Percentiles rank a stretch among this genome's conserved stretches.
phyloP scores from a whole-genome alignment of 2,329 filamentous ascomycete genomes.

The Cladophialophora bantiana region DNA sequence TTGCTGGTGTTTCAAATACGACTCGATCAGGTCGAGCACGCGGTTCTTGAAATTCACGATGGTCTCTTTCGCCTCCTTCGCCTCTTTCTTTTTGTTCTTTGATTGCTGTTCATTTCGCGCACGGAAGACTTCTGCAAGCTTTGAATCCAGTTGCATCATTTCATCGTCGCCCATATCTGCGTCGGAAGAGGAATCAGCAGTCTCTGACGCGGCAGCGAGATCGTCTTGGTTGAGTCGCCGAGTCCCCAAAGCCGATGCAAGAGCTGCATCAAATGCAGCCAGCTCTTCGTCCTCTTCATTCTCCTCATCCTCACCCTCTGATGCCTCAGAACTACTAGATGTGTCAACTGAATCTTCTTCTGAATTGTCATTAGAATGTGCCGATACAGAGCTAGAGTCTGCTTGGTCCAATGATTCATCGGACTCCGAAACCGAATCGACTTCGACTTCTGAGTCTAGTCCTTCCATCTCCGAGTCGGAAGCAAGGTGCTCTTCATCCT shows the following conservation, averaged over 20 bases:
- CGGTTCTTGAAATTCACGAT: slow-evolving; percentile 95
- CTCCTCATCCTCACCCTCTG: slow-evolving; percentile 53
- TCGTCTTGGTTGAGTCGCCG: slow-evolving; percentile 64
- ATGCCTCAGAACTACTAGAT: slow-evolving; percentile 49
- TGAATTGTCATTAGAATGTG: slow-evolving; percentile 52
- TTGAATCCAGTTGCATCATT: slow-evolving; percentile 87
- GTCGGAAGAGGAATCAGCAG: slow-evolving; percentile 61
- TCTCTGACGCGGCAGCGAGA: slow-evolving; percentile 64
- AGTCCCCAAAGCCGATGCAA: slow-evolving; percentile 79
- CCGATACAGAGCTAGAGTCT: slow-evolving; percentile 46
- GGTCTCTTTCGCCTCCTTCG: slow-evolving; percentile 84
- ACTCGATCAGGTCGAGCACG: slow-evolving; percentile 83
- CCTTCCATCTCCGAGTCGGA: slow-evolving; percentile 49
- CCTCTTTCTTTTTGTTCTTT: slow-evolving; percentile 78
- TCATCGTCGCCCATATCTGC: slow-evolving; percentile 94
- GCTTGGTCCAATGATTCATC: slow-evolving; percentile 1
- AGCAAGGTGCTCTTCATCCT: slow-evolving; percentile 55
- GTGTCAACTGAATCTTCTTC: slow-evolving; percentile 53
- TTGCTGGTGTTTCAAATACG: slow-evolving; percentile 82
- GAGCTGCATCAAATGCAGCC: slow-evolving; percentile 73
- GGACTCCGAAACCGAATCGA: slow-evolving; percentile 34
- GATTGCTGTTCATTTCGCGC: slow-evolving; percentile 68
- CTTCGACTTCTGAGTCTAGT: slow-evolving; percentile 54
- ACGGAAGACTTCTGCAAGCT: slow-evolving; percentile 84
- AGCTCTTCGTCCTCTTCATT: slow-evolving; percentile 59